A percentile compares a stretch with the other conserved stretches of the same genome.
Evolutionary conservation across 2,329 filamentous ascomycete species (phyloP).

Genomic region (Cordyceps cateniannulata): DNA sequence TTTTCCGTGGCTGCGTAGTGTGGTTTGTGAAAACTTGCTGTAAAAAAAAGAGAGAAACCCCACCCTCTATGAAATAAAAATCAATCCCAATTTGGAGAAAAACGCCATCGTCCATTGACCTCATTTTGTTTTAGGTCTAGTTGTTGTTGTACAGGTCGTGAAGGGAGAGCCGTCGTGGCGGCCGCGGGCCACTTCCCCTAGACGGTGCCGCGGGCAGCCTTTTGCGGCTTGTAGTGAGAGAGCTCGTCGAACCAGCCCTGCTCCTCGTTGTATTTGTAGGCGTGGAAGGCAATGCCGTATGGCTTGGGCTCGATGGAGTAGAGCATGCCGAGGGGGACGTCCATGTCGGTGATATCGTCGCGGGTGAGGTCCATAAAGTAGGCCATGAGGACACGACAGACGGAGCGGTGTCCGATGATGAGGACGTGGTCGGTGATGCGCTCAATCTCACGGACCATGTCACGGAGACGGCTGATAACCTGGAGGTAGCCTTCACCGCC

Average conservation of each 20-base stretch:
- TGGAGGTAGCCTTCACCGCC: constrained; percentile 96
- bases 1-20: neutral
- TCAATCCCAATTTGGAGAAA: neutral
- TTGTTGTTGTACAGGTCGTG: constrained; percentile 7
- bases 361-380: constrained; percentile 93
- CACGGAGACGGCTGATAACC: constrained; percentile 88
- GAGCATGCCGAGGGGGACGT: constrained; percentile 87
- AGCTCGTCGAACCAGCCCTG: constrained; percentile 78
- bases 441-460: constrained; percentile 95
- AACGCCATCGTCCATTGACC: neutral
- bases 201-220: constrained; percentile 28
- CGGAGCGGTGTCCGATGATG: constrained; percentile 85
- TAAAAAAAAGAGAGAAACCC: neutral
- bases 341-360: constrained; percentile 88
- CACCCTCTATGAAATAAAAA: neutral
- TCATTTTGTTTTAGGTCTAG: neutral
- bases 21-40: constrained; percentile 1
- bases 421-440: constrained; percentile 93
- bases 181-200: constrained; percentile 4
- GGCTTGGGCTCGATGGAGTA: constrained; percentile 97
- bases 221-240: constrained; percentile 72
- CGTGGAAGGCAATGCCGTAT: constrained; percentile 95
- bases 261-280: constrained; percentile 79
- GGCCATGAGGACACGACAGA: constrained; percentile 85
- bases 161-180: neutral